phyloP scores from a whole-genome alignment of 345 rosid genomes.

The Syzygium jambos region DNA sequence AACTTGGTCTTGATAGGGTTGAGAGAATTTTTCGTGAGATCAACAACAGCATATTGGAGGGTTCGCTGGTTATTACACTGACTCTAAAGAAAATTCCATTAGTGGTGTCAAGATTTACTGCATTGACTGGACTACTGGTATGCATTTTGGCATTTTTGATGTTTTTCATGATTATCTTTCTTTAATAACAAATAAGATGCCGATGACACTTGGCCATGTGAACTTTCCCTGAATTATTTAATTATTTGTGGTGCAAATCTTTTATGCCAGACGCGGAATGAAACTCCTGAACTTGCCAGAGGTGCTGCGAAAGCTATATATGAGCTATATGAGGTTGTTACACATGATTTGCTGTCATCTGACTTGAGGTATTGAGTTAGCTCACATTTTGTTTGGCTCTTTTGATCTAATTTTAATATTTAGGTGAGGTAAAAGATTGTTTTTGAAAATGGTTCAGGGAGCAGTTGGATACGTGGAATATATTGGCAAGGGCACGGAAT shows the following conservation, averaged over 20 bases:
- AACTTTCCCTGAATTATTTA: not conserved
- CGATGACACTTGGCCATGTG: not conserved
- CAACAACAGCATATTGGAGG: constrained; percentile 53
- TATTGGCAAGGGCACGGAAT: constrained; percentile 76
- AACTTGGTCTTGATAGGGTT: constrained; percentile 46
- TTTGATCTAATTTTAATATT: not conserved
- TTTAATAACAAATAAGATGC: not conserved
- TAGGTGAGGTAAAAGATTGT: not conserved
- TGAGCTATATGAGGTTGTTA: constrained; percentile 77
- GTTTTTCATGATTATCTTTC: not conserved
- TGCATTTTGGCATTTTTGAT: not conserved
- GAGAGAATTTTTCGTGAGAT: constrained; percentile 88
- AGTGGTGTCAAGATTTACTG: constrained; percentile 79
- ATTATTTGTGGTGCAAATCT: not conserved
- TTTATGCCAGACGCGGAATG: constrained; percentile 52
- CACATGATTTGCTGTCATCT: constrained; percentile 74
- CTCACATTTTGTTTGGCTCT: not conserved
- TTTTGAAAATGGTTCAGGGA: constrained; percentile 41
- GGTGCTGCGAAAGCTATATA: constrained; percentile 89
- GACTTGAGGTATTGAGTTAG: constrained; percentile 61
- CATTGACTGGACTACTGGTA: constrained; percentile 95
- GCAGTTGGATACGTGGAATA: constrained; percentile 95
- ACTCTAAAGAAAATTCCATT: constrained; percentile 62
- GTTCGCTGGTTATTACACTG: constrained; percentile 67
- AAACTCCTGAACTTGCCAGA: constrained; percentile 61